Evolutionary conservation across 1,284 basidiomycete species (phyloP), one percentile per base, ranked within the genome.

Genomic region (Cutaneotrichosporon dermatis): DNA sequence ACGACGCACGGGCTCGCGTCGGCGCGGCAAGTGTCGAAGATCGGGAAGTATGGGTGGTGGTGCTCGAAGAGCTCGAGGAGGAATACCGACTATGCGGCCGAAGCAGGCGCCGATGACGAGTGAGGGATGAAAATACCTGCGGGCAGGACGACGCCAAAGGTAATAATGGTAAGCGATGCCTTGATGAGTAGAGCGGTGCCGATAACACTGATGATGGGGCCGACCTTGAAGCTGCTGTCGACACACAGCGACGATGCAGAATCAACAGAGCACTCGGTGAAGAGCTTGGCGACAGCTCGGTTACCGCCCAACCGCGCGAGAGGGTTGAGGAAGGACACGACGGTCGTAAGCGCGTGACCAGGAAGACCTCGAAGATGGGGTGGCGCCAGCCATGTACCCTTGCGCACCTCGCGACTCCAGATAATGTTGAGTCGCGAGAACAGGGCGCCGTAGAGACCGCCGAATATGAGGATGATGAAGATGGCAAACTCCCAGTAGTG

Each of bases 121-220:
- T 0, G 93, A 92, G 96, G 95, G 35, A 99, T 91, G 78, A 99
- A 99, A 68, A 99, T 95, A 2, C 95, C 95, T 4, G 94, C 93
- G 12, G 92, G 92, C 4, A 96, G 72, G 71, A 89, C 92, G 79
- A 96, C 92, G 3, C 94, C 94, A 66, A 98, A 99, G 0, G 94
- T 98, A 48, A 97, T 82, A 57, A 95, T 82, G 0, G 93, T 96
- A 58, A 98, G 79, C 1, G 81, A 82, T 1, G 86, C 89, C 76
- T 94, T 94, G 68, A 93, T 85, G 50, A 92, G 51, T 76, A 95
- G 82, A 1, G 92, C 89, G 35, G 86, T 80, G 25, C 84, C 79
- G 61, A 98, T 84, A 4, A 86, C 82, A 39, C 78, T 79, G 46
- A 89, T 81, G 37, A 95, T 83, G 0, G 85, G 83, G 77, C 84